These are phyloP conservation scores for Rhodotorula sphaerocarpa DNA, from an alignment of 768 basidiomycete species.

Conservation along the genomic window DNA sequence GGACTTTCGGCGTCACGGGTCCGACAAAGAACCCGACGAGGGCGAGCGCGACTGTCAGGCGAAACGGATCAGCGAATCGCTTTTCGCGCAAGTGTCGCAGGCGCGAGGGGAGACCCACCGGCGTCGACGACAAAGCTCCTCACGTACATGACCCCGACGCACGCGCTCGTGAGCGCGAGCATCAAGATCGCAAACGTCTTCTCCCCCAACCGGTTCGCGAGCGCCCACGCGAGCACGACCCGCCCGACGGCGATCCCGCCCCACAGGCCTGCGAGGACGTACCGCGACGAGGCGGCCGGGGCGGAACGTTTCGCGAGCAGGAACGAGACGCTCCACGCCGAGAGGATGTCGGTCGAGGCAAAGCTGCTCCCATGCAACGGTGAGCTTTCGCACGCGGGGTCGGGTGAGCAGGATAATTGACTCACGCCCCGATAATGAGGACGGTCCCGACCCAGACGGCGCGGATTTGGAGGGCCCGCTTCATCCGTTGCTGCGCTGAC, in stretches of 20 bases:
- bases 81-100: no score
- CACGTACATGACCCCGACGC: slow-evolving; percentile 25
- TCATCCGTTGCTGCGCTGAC: slow-evolving; percentile 22
- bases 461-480: slow-evolving; percentile 10
- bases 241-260: slow-evolving; percentile 29
- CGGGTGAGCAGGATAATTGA: background rate
- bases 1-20: slow-evolving; percentile 24
- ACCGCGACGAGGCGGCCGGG: slow-evolving; percentile 17
- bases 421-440: slow-evolving; percentile 24
- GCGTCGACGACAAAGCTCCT: slow-evolving; percentile 10
- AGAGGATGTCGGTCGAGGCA: slow-evolving; percentile 20
- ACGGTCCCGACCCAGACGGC: slow-evolving; percentile 25
- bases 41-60: slow-evolving; percentile 7
- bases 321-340: slow-evolving; percentile 29
- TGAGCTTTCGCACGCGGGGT: background rate
- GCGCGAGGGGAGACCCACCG: no score
- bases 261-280: slow-evolving; percentile 15
- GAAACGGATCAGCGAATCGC: background rate
- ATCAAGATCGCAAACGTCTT: slow-evolving; percentile 13
- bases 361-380: background rate
- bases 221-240: slow-evolving; percentile 10
- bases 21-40: slow-evolving; percentile 29
- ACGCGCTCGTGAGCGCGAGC: slow-evolving; percentile 4
- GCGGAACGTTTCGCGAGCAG: slow-evolving; percentile 7
- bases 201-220: slow-evolving; percentile 18